These are phyloP conservation scores for Monosporascus sp. DNA, from an alignment of 2,329 filamentous ascomycete species.

Conservation along the genomic window DNA sequence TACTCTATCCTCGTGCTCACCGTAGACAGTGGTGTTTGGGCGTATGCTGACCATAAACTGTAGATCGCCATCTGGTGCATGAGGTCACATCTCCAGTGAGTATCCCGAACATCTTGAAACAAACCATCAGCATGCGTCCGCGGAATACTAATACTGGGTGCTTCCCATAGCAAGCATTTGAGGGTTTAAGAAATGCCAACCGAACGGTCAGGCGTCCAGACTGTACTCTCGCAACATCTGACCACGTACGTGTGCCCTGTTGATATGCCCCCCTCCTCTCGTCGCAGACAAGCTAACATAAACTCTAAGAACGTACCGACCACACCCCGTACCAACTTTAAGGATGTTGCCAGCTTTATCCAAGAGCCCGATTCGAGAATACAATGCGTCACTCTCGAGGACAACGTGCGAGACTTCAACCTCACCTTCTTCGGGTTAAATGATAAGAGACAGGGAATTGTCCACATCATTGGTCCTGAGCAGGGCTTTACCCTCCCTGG, in stretches of 20 bases:
- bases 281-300: slow-evolving; percentile 13
- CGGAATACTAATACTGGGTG: slow-evolving; percentile 8
- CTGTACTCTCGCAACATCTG: slow-evolving; percentile 92
- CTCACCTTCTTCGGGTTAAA: slow-evolving; percentile 95
- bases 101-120: slow-evolving; percentile 9
- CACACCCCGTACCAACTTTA: slow-evolving; percentile 82
- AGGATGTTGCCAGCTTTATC: slow-evolving; percentile 90
- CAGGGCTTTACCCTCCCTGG: slow-evolving; percentile 97
- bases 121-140: not conserved
- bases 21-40: slow-evolving; percentile 3
- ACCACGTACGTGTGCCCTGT: slow-evolving; percentile 67
- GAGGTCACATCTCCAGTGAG: slow-evolving; percentile 94
- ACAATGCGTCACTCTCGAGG: slow-evolving; percentile 92
- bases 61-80: slow-evolving; percentile 92
- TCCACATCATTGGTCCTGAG: slow-evolving; percentile 97
- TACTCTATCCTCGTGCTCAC: slow-evolving; percentile 7
- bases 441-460: slow-evolving; percentile 95
- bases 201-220: slow-evolving; percentile 88
- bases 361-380: slow-evolving; percentile 88
- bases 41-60: slow-evolving; percentile 6
- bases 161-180: slow-evolving; percentile 77
- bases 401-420: slow-evolving; percentile 95
- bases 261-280: not conserved
- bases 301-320: slow-evolving; percentile 82
- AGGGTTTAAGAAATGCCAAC: slow-evolving; percentile 84